A percentile compares a stretch with the other conserved stretches of the same genome.
Evolutionary conservation across 2,329 filamentous ascomycete species (phyloP).

Genomic region (Sarocladium brachiariae): DNA sequence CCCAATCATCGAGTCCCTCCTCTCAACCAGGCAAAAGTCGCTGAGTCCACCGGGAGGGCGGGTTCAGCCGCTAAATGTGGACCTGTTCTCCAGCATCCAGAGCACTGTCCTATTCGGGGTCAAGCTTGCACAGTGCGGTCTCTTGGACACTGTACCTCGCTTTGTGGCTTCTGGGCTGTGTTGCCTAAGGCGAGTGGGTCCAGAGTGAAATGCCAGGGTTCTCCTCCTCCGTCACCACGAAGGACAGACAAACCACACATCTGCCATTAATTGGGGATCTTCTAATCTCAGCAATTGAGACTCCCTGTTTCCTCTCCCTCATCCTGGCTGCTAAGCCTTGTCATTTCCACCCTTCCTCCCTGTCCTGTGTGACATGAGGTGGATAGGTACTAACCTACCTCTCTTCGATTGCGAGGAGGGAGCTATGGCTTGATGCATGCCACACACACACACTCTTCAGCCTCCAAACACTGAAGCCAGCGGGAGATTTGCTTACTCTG

Average conservation of each 20-base stretch:
- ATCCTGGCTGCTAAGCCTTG: constrained; percentile 1
- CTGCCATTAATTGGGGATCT: too few species aligned
- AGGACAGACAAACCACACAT: background rate
- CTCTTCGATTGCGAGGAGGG: background rate
- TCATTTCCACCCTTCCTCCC: too few species aligned
- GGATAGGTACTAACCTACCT: too few species aligned
- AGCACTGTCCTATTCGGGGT: too few species aligned
- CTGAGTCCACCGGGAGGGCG: background rate
- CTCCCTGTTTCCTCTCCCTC: background rate
- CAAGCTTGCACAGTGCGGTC: too few species aligned
- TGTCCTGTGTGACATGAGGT: too few species aligned
- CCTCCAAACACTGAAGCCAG: background rate
- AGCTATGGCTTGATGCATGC: background rate
- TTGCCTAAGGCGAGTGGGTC: background rate
- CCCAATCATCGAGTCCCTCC: too few species aligned
- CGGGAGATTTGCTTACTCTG: background rate
- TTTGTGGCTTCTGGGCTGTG: too few species aligned
- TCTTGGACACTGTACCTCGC: too few species aligned
- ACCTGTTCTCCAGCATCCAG: background rate
- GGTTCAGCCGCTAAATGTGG: constrained; percentile 9
- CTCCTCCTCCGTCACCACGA: too few species aligned
- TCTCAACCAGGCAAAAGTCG: background rate
- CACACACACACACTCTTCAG: background rate
- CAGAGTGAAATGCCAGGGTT: background rate
- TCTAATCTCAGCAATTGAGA: too few species aligned